These are phyloP conservation scores for Zancudomyces culisetae DNA, from an alignment of 371 early-diverging fungal genomes.

Conservation along the genomic window DNA sequence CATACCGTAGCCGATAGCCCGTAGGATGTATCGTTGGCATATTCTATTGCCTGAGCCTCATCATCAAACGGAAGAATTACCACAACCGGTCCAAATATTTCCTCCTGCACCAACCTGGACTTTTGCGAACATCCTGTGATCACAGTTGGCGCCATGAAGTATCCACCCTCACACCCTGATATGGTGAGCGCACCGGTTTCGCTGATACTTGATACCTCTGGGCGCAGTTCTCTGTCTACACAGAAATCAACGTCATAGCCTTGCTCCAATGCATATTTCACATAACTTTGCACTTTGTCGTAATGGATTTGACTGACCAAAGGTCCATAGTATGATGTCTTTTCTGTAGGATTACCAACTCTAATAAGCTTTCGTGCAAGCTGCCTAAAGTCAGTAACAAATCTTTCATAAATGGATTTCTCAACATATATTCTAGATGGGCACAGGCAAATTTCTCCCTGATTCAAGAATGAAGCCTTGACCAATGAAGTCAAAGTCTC, in stretches of 20 bases:
- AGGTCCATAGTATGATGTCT: constrained; percentile 35
- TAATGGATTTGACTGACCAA: constrained; percentile 37
- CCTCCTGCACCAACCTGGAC: constrained; percentile 46
- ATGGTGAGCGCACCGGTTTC: constrained; percentile 18
- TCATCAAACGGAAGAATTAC: constrained; percentile 48
- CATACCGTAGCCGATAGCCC: constrained; percentile 66
- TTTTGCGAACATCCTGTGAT: constrained; percentile 12
- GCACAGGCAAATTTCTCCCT: constrained; percentile 47
- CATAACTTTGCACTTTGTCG: constrained; percentile 44
- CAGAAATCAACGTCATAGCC: constrained; percentile 36
- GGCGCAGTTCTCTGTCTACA: constrained; percentile 5
- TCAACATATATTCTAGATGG: constrained; percentile 52
- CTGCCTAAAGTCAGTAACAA: constrained; percentile 27
- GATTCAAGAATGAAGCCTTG: constrained; percentile 40
- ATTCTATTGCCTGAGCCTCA: constrained; percentile 41
- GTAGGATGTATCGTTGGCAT: constrained; percentile 51
- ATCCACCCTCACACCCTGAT: constrained; percentile 27
- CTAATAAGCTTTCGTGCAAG: constrained; percentile 21
- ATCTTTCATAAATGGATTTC: constrained; percentile 32
- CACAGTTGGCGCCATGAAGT: constrained; percentile 18
- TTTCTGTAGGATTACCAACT: constrained; percentile 42
- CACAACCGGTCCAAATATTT: constrained; percentile 76
- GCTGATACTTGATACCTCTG: constrained; percentile 6
- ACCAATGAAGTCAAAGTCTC: constrained; percentile 31
- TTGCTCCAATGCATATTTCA: constrained; percentile 38